Evolutionary conservation across 2,329 filamentous ascomycete genomes (phyloP).

Genomic region (Colletotrichum sp.): DNA sequence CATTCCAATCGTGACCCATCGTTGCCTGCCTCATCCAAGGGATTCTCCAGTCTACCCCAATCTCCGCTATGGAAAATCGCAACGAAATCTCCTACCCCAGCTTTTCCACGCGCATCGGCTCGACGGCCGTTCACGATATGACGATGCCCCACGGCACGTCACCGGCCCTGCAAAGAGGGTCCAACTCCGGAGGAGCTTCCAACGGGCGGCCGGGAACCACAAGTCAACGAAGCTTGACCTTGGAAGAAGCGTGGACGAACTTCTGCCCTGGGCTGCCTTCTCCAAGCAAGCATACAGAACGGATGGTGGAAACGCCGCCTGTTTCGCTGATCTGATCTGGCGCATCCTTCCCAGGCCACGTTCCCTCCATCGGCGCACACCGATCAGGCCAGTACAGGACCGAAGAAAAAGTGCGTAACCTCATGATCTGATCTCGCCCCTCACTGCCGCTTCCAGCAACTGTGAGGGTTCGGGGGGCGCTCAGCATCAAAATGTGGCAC

Average conservation of each 20-base stretch:
- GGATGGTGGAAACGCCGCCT: not conserved
- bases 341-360: not conserved
- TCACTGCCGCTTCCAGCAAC: not conserved
- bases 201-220: not conserved
- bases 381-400: not conserved
- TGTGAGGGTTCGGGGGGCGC: not conserved
- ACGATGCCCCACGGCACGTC: not conserved
- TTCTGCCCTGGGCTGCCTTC: not conserved
- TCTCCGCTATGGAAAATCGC: not conserved
- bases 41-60: not conserved
- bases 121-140: not conserved
- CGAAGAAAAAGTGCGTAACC: not conserved
- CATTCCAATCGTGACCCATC: not conserved
- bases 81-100: not conserved
- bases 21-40: not conserved
- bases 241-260: not conserved
- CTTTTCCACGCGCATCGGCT: not conserved
- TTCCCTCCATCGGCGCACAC: not conserved
- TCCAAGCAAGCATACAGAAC: not conserved
- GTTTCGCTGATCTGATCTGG: not conserved
- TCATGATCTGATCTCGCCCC: slow-evolving; percentile 1
- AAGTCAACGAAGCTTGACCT: not conserved
- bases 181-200: not conserved
- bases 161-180: not conserved
- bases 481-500: not conserved